A percentile compares a stretch with the other conserved stretches of the same genome.
Evolutionary conservation across 1,139 yeast genomes (phyloP).

Genomic region (Pichia norvegensis): DNA sequence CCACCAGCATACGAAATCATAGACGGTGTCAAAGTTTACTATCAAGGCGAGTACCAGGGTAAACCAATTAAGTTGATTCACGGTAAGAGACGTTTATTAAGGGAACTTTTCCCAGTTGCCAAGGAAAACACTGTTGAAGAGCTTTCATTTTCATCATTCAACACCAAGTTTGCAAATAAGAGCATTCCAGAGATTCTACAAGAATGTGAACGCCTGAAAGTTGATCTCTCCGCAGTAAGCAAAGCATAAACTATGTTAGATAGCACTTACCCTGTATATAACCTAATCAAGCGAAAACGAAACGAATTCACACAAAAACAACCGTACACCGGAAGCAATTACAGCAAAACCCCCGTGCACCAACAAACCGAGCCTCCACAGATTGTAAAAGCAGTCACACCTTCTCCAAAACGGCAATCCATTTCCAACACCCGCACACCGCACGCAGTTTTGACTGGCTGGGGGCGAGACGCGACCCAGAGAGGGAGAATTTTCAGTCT

Average conservation of each 20-base stretch:
- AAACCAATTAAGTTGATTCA: slow-evolving; percentile 43
- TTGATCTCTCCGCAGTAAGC: slow-evolving; percentile 28
- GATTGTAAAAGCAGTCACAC: slow-evolving; percentile 16
- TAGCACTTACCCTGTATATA: neutral
- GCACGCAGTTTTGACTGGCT: neutral
- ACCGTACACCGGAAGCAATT: neutral
- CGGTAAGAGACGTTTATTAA: slow-evolving; percentile 58
- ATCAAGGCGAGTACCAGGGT: slow-evolving; percentile 38
- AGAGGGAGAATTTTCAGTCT: neutral
- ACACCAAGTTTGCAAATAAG: slow-evolving; percentile 34
- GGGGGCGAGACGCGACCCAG: neutral
- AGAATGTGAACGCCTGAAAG: slow-evolving; percentile 29
- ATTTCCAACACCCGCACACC: slow-evolving; percentile 9
- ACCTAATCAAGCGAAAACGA: neutral
- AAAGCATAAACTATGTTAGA: neutral
- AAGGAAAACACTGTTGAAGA: slow-evolving; percentile 38
- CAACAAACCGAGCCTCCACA: too few species aligned
- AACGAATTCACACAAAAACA: neutral
- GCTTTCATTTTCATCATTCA: slow-evolving; percentile 39
- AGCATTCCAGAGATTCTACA: slow-evolving; percentile 38
- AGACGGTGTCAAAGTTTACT: slow-evolving; percentile 43
- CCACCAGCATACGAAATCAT: slow-evolving; percentile 21
- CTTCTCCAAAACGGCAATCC: neutral
- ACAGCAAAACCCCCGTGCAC: slow-evolving; percentile 16
- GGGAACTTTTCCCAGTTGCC: slow-evolving; percentile 45